Conservation (phyloP, 208 protist species). For the Acanthamoeba castellanii region DNA sequence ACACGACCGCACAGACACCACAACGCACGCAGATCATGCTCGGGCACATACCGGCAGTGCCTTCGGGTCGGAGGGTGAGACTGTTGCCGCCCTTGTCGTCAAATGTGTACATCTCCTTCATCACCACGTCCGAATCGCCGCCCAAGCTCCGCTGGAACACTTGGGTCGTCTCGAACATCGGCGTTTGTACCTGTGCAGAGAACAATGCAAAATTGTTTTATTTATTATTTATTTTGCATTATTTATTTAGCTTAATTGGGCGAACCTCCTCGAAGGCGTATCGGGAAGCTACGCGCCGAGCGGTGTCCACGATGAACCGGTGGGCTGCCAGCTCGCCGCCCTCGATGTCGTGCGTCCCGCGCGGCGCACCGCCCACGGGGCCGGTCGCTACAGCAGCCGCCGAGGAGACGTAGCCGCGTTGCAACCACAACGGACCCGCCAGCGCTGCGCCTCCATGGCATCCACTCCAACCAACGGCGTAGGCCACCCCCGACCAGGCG, state of each 20-base stretch:
- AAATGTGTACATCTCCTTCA: constrained; percentile 87
- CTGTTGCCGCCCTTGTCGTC: constrained; percentile 66
- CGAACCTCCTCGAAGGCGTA: constrained; percentile 79
- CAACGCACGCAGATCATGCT: background rate
- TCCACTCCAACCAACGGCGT: too few relatives aligned
- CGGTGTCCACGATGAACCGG: constrained; percentile 61
- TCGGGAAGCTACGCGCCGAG: background rate
- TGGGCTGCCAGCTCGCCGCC: constrained; percentile 65
- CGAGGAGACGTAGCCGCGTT: background rate
- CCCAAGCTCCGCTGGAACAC: constrained; percentile 84
- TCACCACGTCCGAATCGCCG: constrained; percentile 80
- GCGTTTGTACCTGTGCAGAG: constrained; percentile 75
- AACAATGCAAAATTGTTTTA: background rate
- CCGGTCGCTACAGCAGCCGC: background rate
- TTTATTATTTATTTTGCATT: background rate
- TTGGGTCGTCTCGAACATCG: constrained; percentile 81
- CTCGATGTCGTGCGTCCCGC: constrained; percentile 76
- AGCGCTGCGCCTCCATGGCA: too few relatives aligned
- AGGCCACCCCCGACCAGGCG: too few relatives aligned
- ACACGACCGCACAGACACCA: background rate
- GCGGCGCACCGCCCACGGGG: constrained; percentile 25
- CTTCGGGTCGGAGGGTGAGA: constrained; percentile 84
- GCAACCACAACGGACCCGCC: too few relatives aligned
- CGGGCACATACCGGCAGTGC: constrained; percentile 75
- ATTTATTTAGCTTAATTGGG: too few relatives aligned